A percentile compares a stretch with the other conserved stretches of the same genome.
Conservation (phyloP, 768 basidiomycete species). For the Mycena metata region DNA sequence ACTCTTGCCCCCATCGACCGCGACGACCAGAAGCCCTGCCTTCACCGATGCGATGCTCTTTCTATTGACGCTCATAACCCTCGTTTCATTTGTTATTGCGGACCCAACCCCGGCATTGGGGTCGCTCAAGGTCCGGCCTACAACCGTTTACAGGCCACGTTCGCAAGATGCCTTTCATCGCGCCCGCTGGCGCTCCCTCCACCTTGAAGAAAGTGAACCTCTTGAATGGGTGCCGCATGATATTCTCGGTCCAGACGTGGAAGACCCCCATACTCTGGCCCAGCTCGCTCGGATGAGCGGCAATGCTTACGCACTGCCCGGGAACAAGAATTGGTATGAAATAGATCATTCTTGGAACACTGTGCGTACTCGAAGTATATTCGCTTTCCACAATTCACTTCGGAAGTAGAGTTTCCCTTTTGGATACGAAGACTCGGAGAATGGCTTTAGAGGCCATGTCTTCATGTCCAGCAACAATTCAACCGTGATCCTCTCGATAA, state of each 20-base stretch:
- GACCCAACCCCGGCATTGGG: not conserved
- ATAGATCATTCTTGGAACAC: slow-evolving; percentile 81
- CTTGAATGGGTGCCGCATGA: slow-evolving; percentile 78
- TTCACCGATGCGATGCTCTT: slow-evolving; percentile 15
- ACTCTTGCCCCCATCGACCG: not conserved
- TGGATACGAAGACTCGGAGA: slow-evolving; percentile 75
- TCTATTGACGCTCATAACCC: slow-evolving; percentile 14
- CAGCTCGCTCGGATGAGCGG: slow-evolving; percentile 91
- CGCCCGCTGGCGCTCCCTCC: slow-evolving; percentile 67
- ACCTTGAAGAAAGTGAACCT: slow-evolving; percentile 60
- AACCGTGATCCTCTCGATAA: slow-evolving; percentile 90
- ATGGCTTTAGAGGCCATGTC: slow-evolving; percentile 93
- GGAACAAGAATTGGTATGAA: slow-evolving; percentile 84
- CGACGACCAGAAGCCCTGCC: no score
- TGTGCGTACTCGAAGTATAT: slow-evolving; percentile 44
- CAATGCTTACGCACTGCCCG: slow-evolving; percentile 88
- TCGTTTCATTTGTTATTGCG: slow-evolving; percentile 8
- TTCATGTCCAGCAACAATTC: slow-evolving; percentile 84
- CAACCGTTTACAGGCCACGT: slow-evolving; percentile 71
- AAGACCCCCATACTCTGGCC: slow-evolving; percentile 82
- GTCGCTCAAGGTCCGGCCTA: slow-evolving; percentile 62
- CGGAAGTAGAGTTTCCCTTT: slow-evolving; percentile 78
- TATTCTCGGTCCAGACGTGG: slow-evolving; percentile 81
- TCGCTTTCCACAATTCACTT: slow-evolving; percentile 17
- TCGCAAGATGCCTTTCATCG: slow-evolving; percentile 64